Percentiles rank a stretch among this genome's conserved stretches.
These are phyloP conservation scores for Trypanosomatidae sp. DNA, from an alignment of 208 protist genomes.

Conservation along the genomic window DNA sequence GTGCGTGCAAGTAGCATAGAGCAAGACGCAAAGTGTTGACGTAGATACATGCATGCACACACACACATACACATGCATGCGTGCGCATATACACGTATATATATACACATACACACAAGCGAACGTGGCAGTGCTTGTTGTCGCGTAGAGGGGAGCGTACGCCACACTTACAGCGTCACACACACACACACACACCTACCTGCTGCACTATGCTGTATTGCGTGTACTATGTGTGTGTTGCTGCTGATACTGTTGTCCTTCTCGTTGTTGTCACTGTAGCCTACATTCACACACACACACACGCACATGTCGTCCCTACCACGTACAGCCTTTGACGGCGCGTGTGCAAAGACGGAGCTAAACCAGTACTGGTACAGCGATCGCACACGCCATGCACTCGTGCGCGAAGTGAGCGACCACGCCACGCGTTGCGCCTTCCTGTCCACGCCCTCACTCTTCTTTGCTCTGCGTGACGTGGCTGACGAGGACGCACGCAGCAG, in stretches of 20 bases:
- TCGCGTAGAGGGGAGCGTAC: too few species aligned
- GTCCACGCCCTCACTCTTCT: slow-evolving; percentile 86
- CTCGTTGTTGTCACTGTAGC: neutral
- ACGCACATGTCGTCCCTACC: neutral
- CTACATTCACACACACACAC: neutral
- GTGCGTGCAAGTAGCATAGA: too few species aligned
- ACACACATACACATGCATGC: too few species aligned
- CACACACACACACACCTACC: too few species aligned
- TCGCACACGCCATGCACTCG: slow-evolving; percentile 50
- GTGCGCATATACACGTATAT: too few species aligned
- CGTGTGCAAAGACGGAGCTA: slow-evolving; percentile 36
- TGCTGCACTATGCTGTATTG: too few species aligned
- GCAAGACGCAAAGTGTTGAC: too few species aligned
- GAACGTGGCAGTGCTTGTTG: too few species aligned
- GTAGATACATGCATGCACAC: too few species aligned
- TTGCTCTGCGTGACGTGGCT: slow-evolving; percentile 31
- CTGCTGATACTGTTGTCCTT: slow-evolving; percentile 3
- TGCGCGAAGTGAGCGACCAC: slow-evolving; percentile 56
- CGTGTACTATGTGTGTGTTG: slow-evolving; percentile 1
- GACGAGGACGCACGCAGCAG: slow-evolving; percentile 3
- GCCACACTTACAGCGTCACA: too few species aligned
- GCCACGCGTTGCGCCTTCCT: slow-evolving; percentile 72
- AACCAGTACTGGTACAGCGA: slow-evolving; percentile 94
- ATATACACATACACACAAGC: too few species aligned
- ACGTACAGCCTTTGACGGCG: slow-evolving; percentile 8